Base-by-base conservation (phyloP, 1,284 basidiomycete species). In the Ustanciosporium gigantosporum region DNA sequence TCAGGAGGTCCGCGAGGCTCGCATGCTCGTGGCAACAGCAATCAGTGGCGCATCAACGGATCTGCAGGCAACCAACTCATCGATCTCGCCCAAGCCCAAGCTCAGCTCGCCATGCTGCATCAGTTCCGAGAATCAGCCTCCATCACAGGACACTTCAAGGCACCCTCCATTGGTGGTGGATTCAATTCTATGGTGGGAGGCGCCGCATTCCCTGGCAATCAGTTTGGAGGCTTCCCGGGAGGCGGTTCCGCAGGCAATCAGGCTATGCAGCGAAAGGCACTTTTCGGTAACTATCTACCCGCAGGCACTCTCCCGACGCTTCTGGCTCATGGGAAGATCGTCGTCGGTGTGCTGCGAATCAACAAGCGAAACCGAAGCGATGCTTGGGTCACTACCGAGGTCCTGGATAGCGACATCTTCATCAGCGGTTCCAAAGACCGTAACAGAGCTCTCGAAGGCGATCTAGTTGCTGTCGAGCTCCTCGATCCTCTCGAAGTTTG, bases 281-380 rank as follows among this genome's bases (percentile, higher is more conserved):
- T 99, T 40, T 99, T 99, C 76, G 95, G 95, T 64, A 95, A 94
- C 47, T 99, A 99, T 78, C 86, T 99, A 47, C 95, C 95, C 42
- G 94, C 97, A 79, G 93, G 93, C 8, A 95, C 92, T 32, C 84
- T 99, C 36, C 94, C 95, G 23, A 94, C 94, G 38, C 86, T 99
- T 53, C 85, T 99, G 42, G 89, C 90, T n/a, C 93, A 95, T 15
- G 95, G 94, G 40, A 98, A 98, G 81, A 84, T 99, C 37, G 95
- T 99, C 51, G 93, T 98, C 48, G 95, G 95, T 61, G 91, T 96
- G 42, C 81, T 99, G 42, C 88, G 95, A 41, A 93, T 99, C 72
- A 98, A 99, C 82, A 98, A 99, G 82, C 89, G 95, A 73, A 97
- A 97, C 79, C 86, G 95, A 46, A 97, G 94, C 20, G 95, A 99